phyloP scores from a whole-genome alignment of 2,329 filamentous ascomycete species.

The Aspergillus sp. region DNA sequence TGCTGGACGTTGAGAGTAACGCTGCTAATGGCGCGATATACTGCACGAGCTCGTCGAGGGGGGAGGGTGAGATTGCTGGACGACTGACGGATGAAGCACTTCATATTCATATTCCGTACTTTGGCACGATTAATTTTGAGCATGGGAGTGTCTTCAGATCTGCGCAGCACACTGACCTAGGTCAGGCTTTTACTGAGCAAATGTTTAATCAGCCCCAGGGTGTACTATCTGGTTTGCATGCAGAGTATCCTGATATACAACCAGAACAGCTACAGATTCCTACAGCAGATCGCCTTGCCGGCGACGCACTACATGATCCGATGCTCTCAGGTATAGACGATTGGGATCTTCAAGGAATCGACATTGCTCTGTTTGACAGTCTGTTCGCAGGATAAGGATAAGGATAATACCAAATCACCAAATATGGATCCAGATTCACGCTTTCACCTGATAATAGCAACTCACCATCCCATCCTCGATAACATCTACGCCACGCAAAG shows the following conservation, averaged over 20 bases:
- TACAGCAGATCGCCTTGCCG: too few species aligned
- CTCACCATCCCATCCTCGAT: slow-evolving; percentile 14
- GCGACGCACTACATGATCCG: background rate
- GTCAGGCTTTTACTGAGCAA: background rate
- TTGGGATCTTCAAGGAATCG: slow-evolving; percentile 8
- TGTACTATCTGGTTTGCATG: background rate
- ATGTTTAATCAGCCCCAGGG: too few species aligned
- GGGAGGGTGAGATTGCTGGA: slow-evolving; percentile 3
- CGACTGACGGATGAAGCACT: background rate
- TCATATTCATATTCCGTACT: slow-evolving; percentile 6
- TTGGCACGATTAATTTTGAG: slow-evolving; percentile 10
- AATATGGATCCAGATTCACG: background rate
- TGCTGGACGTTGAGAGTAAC: slow-evolving; percentile 43
- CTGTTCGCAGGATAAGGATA: background rate
- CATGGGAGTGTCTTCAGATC: background rate
- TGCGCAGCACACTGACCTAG: background rate
- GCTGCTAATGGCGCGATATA: slow-evolving; percentile 25
- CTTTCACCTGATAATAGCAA: background rate
- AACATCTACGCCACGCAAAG: slow-evolving; percentile 6
- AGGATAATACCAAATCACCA: too few species aligned
- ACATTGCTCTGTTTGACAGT: slow-evolving; percentile 10
- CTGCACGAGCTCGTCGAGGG: background rate
- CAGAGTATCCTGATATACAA: background rate
- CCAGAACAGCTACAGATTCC: background rate
- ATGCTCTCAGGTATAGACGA: background rate